Percentiles rank a stretch among this genome's conserved stretches.
Evolutionary conservation across 495 filamentous ascomycete genomes (phyloP).

Genomic region (Neurospora intermedia): DNA sequence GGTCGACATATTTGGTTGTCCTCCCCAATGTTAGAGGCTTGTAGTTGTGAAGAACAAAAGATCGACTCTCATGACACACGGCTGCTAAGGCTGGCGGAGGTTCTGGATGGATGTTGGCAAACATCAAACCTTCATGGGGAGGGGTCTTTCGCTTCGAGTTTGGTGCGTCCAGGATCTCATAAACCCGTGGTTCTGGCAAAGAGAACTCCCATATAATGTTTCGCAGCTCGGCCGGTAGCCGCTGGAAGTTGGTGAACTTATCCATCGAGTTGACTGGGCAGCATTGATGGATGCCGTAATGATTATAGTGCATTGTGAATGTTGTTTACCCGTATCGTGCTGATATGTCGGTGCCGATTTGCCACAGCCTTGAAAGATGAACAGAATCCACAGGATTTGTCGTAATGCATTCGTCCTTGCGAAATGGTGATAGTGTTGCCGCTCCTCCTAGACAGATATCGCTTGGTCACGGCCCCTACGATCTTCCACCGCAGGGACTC

Average conservation of each 20-base stretch:
- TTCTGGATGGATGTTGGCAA: slow-evolving; percentile 37
- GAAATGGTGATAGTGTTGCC: not conserved
- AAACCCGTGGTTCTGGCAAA: slow-evolving; percentile 35
- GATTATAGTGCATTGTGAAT: slow-evolving; percentile 15
- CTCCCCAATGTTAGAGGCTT: slow-evolving; percentile 34
- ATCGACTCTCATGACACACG: slow-evolving; percentile 37
- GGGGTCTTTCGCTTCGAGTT: slow-evolving; percentile 29
- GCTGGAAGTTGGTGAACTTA: slow-evolving; percentile 18
- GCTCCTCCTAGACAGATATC: not conserved
- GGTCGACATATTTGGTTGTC: slow-evolving; percentile 37
- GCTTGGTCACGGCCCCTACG: not conserved
- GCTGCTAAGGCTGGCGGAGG: slow-evolving; percentile 35
- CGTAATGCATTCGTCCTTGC: not conserved
- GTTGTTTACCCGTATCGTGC: not conserved
- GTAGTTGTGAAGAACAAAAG: slow-evolving; percentile 36
- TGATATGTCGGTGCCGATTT: not conserved
- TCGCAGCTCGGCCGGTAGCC: slow-evolving; percentile 27
- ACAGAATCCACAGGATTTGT: not conserved
- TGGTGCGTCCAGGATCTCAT: slow-evolving; percentile 38
- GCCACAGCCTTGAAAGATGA: not conserved
- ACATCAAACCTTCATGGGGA: slow-evolving; percentile 34
- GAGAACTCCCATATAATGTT: slow-evolving; percentile 36
- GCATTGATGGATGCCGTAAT: slow-evolving; percentile 12
- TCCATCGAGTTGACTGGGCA: slow-evolving; percentile 13
- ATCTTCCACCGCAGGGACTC: not conserved